A percentile compares a stretch with the other conserved stretches of the same genome.
Evolutionary conservation across 23 red algal species (phyloP).

Genomic region (Gracilaria gracilis): DNA sequence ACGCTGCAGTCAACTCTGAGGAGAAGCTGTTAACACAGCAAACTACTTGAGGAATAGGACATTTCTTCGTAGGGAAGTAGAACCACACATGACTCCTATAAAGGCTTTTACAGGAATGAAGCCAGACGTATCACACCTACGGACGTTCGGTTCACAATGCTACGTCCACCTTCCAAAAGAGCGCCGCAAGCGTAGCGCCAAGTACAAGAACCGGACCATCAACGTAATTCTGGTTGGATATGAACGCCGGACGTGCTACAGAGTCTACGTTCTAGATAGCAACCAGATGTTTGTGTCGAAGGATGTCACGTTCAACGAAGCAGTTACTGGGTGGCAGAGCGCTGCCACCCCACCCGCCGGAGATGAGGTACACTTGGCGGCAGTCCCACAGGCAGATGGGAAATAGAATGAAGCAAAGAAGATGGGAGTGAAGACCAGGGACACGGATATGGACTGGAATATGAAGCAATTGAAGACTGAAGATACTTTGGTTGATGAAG

Average conservation of each 20-base stretch:
- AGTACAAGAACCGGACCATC: neutral
- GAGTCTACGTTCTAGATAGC: neutral
- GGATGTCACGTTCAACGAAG: neutral
- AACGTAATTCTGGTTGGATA: neutral
- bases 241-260: neutral
- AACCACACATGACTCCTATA: too few species aligned
- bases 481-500: too few species aligned
- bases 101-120: too few species aligned
- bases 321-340: too few species aligned
- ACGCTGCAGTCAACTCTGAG: neutral
- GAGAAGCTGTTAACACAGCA: neutral
- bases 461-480: too few species aligned
- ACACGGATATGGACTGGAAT: too few species aligned
- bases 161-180: neutral
- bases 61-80: neutral
- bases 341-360: too few species aligned
- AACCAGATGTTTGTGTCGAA: neutral
- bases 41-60: neutral
- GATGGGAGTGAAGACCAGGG: too few species aligned
- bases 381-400: too few species aligned
- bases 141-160: neutral
- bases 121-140: too few species aligned
- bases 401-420: too few species aligned
- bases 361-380: too few species aligned
- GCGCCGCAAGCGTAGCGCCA: neutral